Evolutionary conservation across 495 filamentous ascomycete species (phyloP), one percentile per base, ranked within the genome.

Genomic region (Podospora pseudoanserina): DNA sequence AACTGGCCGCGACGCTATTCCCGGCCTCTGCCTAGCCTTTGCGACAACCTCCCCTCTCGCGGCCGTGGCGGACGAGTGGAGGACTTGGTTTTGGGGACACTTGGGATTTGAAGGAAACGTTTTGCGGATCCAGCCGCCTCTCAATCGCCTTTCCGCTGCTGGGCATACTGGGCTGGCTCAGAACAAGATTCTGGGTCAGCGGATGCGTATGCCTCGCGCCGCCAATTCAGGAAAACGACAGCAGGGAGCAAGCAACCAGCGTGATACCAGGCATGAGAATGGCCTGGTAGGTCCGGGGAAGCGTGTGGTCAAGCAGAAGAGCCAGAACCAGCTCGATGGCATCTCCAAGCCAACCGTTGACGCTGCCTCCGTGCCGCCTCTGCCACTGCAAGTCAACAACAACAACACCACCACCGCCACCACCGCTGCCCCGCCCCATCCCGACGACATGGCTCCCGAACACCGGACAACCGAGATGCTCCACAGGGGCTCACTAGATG

Each of bases 251-350:
- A 84, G 83, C 76, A 88, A 86, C 79, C 81, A 85, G 77, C 87
- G 89, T 80, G 91, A 91, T 84, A 92, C 88, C 76, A 87, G 90
- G 75, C 89, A 94, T 79, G 93, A 97, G 81, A 93, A 90, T 89
- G 93, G 93, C 73, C 81, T 92, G 72, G 90, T 91, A 82, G 88
- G 88, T 72, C 90, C 93, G 65, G 91, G 91, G 71, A 94, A 92
- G 88, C 90, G 91, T 82, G 84, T 95, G 70, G 71, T 77, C 64
- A 84, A 79, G 75, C 79, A 78, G 69, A 83, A 79, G 78, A 83
- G 81, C 70, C 81, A 81, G 75, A 75, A 68, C 67, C 80, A 82
- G 77, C 73, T 80, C 79, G 76, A 80, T 75, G 71, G 68, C 64
- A 65, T 68, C 65, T 49, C 68, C 68, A 70, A 60, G 69, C 70